Conservation (phyloP, 192 early-diverging fungal genomes). For the Backusella sp. region DNA sequence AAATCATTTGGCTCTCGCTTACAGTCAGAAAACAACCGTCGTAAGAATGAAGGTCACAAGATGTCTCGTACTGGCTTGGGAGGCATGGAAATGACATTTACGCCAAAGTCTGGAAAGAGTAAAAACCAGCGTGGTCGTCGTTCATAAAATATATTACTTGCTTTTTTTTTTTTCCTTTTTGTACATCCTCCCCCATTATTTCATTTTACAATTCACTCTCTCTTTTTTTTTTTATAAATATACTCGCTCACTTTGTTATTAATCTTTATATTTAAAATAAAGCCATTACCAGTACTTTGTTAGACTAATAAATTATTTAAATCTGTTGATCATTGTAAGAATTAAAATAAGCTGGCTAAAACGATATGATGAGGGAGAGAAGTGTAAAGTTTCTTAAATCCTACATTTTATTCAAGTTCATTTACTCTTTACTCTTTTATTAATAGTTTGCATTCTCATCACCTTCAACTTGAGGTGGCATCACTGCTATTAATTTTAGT, state of each 20-base stretch:
- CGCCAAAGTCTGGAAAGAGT: constrained; percentile 24
- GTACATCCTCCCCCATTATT: neutral
- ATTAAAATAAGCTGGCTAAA: too few species aligned
- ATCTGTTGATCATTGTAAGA: too few species aligned
- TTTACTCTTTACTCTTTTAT: too few species aligned
- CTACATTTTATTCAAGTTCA: too few species aligned
- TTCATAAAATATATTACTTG: neutral
- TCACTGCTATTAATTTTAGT: too few species aligned
- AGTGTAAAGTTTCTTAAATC: too few species aligned
- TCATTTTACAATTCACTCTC: too few species aligned
- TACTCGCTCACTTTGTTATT: neutral
- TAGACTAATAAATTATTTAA: too few species aligned
- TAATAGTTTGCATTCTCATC: too few species aligned
- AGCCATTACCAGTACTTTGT: neutral
- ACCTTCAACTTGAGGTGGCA: too few species aligned
- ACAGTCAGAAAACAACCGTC: constrained; percentile 9
- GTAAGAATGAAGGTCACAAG: constrained; percentile 25
- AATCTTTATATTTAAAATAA: constrained; percentile 2
- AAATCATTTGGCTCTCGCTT: constrained; percentile 33
- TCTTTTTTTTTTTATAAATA: neutral
- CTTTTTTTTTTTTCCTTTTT: neutral
- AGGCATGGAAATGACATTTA: constrained; percentile 49
- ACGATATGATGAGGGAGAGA: too few species aligned
- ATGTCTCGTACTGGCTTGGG: constrained; percentile 38
- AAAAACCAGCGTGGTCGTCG: neutral